A percentile compares a stretch with the other conserved stretches of the same genome.
Evolutionary conservation across 768 basidiomycete genomes (phyloP).

Genomic region (Strobilomyces confusus): DNA sequence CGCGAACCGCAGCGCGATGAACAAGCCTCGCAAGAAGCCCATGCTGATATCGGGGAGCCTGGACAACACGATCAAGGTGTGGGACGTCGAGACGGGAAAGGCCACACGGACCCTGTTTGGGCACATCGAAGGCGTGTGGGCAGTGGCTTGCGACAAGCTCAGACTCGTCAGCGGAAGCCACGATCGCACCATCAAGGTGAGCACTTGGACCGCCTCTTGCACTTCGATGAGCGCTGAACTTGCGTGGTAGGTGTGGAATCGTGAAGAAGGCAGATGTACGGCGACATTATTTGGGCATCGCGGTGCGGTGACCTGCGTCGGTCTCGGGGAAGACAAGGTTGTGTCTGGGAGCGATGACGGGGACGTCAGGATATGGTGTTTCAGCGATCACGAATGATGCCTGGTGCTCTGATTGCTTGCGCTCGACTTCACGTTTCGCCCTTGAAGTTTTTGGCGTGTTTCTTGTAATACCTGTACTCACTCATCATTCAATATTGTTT

Average conservation of each 20-base stretch:
- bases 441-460: neutral
- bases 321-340: slow-evolving; percentile 90
- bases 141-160: slow-evolving; percentile 87
- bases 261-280: slow-evolving; percentile 82
- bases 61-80: slow-evolving; percentile 93
- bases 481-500: neutral
- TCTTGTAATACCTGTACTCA: slow-evolving; percentile 1
- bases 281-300: slow-evolving; percentile 92
- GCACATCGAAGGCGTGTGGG: slow-evolving; percentile 98
- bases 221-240: neutral
- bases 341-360: slow-evolving; percentile 96
- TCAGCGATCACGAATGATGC: slow-evolving; percentile 35
- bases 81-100: slow-evolving; percentile 89
- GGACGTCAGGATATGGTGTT: slow-evolving; percentile 82
- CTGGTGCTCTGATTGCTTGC: neutral
- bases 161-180: slow-evolving; percentile 91
- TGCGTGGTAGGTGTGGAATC: slow-evolving; percentile 76
- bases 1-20: slow-evolving; percentile 13
- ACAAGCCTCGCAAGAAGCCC: slow-evolving; percentile 44
- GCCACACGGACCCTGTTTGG: slow-evolving; percentile 84
- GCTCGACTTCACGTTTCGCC: neutral
- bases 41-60: slow-evolving; percentile 85
- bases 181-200: slow-evolving; percentile 94
- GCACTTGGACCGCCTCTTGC: slow-evolving; percentile 17
- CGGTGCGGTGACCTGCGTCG: slow-evolving; percentile 89